Percentiles rank a stretch among this genome's conserved stretches.
phyloP scores from a whole-genome alignment of 2,329 filamentous ascomycete species.

The Paecilomyces niveus region DNA sequence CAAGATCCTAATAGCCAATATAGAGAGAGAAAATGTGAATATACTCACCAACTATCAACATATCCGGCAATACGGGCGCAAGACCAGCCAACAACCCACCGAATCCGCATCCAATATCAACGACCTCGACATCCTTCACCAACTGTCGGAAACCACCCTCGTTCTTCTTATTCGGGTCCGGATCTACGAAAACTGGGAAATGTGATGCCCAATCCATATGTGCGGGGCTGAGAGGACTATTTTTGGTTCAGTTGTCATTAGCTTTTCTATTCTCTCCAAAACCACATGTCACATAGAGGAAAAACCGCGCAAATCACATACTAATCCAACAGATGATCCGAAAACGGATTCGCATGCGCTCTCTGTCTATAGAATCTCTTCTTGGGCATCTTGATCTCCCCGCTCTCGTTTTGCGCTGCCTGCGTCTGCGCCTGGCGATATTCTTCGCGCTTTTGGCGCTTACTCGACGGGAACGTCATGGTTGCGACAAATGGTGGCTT shows the following conservation, averaged over 20 bases:
- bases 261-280: not conserved
- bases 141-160: constrained; percentile 35
- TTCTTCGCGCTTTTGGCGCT: constrained; percentile 59
- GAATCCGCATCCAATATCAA: constrained; percentile 96
- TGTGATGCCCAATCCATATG: constrained; percentile 87
- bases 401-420: constrained; percentile 16
- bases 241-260: not conserved
- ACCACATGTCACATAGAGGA: not conserved
- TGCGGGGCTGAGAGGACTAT: constrained; percentile 67
- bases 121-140: constrained; percentile 72
- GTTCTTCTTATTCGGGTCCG: constrained; percentile 25
- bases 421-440: constrained; percentile 50
- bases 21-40: not conserved
- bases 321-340: constrained; percentile 86
- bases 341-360: constrained; percentile 97
- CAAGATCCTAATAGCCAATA: not conserved
- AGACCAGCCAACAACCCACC: constrained; percentile 84
- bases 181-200: constrained; percentile 65
- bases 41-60: constrained; percentile 67
- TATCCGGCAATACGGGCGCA: constrained; percentile 71
- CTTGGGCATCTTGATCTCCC: constrained; percentile 61
- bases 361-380: constrained; percentile 96
- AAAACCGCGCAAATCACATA: constrained; percentile 39
- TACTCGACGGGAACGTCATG: constrained; percentile 39
- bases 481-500: not conserved